Base-by-base conservation (phyloP, 2,329 filamentous ascomycete genomes). In the Colletotrichum agaves region DNA sequence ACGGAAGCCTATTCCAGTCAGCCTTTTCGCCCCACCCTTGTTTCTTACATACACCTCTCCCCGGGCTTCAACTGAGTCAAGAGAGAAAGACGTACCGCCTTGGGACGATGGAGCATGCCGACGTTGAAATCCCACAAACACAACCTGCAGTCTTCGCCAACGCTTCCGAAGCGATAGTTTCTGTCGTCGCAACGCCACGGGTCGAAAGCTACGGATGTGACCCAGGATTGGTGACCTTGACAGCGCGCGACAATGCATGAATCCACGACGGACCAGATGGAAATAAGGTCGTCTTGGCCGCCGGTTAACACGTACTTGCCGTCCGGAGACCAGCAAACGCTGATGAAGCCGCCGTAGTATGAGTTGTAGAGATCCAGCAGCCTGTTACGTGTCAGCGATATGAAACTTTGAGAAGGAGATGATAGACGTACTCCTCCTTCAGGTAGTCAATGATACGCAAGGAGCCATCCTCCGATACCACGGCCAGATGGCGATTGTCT, bases 121-220 rank as follows among this genome's bases (percentile, higher is more conserved):
- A 97, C 93, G 72, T 91, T 97, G 77, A 99, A 99, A 81, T 99
- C 96, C 96, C 96, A 99, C 12, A 99, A 83, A 67, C 97, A 88
- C 17, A 99, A 83, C 64, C 94, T 87, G 73, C 94, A 93, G 77
- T 99, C 96, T 76, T 98, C 95, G 13, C 95, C 96, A 1, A 99
- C 95, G 74, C 93, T 97, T 33, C 96, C 96, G 74, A 99, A 97
- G 1, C 96, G 89, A 79, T 99, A 99, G 74, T 93, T 98, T 73
- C 92, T 89, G 76, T 97, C 93, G 75, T 99, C 96, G 75, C 96
- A 99, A 70, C 94, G 88, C 96, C 96, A 99, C 0, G 94, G 94
- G 77, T 99, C 96, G 77, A 98, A 99, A 3, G 93, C 93, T 43
- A 99, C 93, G 15, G 91, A 90, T 3, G 93, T 94, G 0, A 99